Base-by-base conservation (phyloP, 805 yeast species). In the Alloascoidea hylecoeti region DNA sequence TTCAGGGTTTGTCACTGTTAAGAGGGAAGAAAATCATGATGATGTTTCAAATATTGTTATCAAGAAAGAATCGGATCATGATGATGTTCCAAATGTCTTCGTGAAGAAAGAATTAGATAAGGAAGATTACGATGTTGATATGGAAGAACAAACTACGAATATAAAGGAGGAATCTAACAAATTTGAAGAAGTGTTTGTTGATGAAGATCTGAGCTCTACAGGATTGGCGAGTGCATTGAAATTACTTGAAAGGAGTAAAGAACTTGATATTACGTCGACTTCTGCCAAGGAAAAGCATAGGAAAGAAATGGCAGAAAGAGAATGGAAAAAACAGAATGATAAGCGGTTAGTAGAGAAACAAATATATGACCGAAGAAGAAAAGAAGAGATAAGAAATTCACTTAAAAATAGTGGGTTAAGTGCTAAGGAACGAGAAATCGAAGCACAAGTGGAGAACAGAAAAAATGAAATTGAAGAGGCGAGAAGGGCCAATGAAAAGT, bases 361-460 rank as follows among this genome's bases (percentile, higher is more conserved):
- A 35, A 39, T 44, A 15, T 47, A 41, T 16, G 38, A 14, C 16
- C 15, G 15, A 23, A 9, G 9, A 23, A 23, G 30, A 23, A 23
- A 41, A 16, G 51, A 46, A 33, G 45, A 43, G 17, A 50, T 42
- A 15, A 46, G 51, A 5, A 34, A 35, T 30, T 39, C 41, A 17
- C 52, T 51, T 13, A 43, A 44, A 38, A 46, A 35, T 43, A 48
- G 46, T 15, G 41, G 48, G 9, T 46, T 56, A 35, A 52, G 57
- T 19, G 51, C 45, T 18, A 47, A 46, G 13, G 63, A 56, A 36
- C 49, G 56, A 3, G 56, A 48, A 32, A 56, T 56, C 18, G 49
- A 53, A 18, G 46, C 47, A 18, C 49, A 52, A 36, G 41, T 49
- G 19, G 58, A 52, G 18, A 47, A 52, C 17, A 49, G 42, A 19